phyloP scores from a whole-genome alignment of 2,329 filamentous ascomycete genomes.

The Aspergillus sp. region DNA sequence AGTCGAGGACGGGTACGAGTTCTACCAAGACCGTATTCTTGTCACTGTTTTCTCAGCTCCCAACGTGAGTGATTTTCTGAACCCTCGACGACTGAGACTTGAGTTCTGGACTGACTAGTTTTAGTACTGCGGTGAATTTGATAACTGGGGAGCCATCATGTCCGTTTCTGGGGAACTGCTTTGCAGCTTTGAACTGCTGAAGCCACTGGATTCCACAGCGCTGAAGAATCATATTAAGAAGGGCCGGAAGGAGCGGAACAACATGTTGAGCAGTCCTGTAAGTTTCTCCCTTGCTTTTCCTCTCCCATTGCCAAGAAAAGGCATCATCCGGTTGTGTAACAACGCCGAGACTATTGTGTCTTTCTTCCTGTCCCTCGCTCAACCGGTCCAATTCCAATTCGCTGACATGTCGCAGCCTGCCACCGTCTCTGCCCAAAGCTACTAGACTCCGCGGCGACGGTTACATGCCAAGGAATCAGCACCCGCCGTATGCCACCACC shows the following conservation, averaged over 20 bases:
- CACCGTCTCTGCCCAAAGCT: slow-evolving; percentile 46
- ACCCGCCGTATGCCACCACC: slow-evolving; percentile 19
- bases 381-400: slow-evolving; percentile 5
- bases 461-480: slow-evolving; percentile 18
- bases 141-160: slow-evolving; percentile 99
- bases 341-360: slow-evolving; percentile 19
- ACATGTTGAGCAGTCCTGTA: slow-evolving; percentile 94
- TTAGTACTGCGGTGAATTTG: slow-evolving; percentile 98
- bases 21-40: slow-evolving; percentile 90
- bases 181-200: slow-evolving; percentile 95
- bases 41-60: slow-evolving; percentile 98
- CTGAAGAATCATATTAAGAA: slow-evolving; percentile 99
- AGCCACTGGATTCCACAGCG: slow-evolving; percentile 91
- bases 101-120: background rate
- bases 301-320: slow-evolving; percentile 19
- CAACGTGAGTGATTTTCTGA: slow-evolving; percentile 64
- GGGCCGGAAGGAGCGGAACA: slow-evolving; percentile 88
- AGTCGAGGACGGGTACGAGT: slow-evolving; percentile 97
- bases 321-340: slow-evolving; percentile 18
- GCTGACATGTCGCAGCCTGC: slow-evolving; percentile 37
- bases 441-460: slow-evolving; percentile 27
- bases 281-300: slow-evolving; percentile 42
- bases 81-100: too few relatives aligned
- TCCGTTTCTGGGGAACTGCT: slow-evolving; percentile 90
- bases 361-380: slow-evolving; percentile 6